These are phyloP conservation scores for Symmetrospora coprosmae DNA, from an alignment of 768 basidiomycete species.

Conservation along the genomic window DNA sequence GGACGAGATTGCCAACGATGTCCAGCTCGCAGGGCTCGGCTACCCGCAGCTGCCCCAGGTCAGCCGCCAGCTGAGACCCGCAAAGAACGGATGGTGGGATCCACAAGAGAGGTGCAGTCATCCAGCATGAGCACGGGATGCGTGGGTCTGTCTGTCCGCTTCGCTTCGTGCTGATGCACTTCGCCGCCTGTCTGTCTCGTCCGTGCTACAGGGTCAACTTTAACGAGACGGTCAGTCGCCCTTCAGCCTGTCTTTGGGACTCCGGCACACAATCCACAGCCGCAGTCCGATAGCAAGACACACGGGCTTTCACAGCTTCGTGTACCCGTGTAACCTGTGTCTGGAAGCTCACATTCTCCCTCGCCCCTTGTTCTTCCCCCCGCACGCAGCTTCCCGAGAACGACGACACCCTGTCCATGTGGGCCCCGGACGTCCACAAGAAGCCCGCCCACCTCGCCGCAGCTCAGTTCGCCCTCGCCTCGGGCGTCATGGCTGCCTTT, in stretches of 20 bases:
- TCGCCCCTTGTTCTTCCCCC: too few relatives aligned
- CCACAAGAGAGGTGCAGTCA: conserved; percentile 36
- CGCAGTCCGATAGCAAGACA: too few relatives aligned
- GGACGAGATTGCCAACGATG: conserved; percentile 23
- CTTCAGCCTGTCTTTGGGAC: too few relatives aligned
- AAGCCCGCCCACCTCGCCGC: conserved; percentile 35
- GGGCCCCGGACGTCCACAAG: conserved; percentile 40
- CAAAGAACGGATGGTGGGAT: conserved; percentile 39
- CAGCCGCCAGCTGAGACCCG: conserved; percentile 35
- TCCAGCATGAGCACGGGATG: too few relatives aligned
- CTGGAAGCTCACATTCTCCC: too few relatives aligned
- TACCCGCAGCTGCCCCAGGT: conserved; percentile 39
- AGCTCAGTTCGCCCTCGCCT: conserved; percentile 34
- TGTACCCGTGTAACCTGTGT: too few relatives aligned
- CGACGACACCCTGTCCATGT: conserved; percentile 40
- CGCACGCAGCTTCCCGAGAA: conserved; percentile 40
- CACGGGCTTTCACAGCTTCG: too few relatives aligned
- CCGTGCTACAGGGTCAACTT: conserved; percentile 35
- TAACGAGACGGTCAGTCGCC: conserved; percentile 37
- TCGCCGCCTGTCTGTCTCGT: too few relatives aligned
- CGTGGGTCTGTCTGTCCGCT: neutral
- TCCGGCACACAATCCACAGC: too few relatives aligned
- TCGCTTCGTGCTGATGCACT: neutral
- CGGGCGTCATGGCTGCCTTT: conserved; percentile 34
- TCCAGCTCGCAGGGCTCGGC: conserved; percentile 30